Percentiles rank a stretch among this genome's conserved stretches.
phyloP scores from a whole-genome alignment of 2,329 filamentous ascomycete species.

The Alternaria sp. region DNA sequence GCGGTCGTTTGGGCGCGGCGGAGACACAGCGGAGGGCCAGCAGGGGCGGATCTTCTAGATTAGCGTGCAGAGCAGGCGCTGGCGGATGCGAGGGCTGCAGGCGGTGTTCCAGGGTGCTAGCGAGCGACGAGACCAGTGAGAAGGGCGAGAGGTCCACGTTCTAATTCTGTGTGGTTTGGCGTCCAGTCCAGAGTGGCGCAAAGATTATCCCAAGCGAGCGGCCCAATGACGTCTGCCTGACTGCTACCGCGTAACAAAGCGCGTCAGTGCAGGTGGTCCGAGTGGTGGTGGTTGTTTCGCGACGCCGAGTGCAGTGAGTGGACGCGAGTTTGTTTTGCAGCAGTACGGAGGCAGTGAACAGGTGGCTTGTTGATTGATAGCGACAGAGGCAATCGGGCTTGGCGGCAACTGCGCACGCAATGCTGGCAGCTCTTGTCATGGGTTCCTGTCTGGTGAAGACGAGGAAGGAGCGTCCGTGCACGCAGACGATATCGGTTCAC shows the following conservation, averaged over 20 bases:
- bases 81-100: slow-evolving; percentile 12
- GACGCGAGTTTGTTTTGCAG: neutral
- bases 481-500: neutral
- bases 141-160: slow-evolving; percentile 37
- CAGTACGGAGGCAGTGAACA: neutral
- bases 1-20: slow-evolving; percentile 27
- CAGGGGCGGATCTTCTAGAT: slow-evolving; percentile 18
- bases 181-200: slow-evolving; percentile 27
- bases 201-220: slow-evolving; percentile 30
- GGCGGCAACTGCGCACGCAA: slow-evolving; percentile 4
- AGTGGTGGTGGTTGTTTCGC: neutral
- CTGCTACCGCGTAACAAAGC: slow-evolving; percentile 6
- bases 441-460: slow-evolving; percentile 9
- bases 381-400: neutral
- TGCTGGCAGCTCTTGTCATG: slow-evolving; percentile 2
- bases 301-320: neutral
- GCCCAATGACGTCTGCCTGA: slow-evolving; percentile 35
- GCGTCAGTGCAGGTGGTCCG: slow-evolving; percentile 1
- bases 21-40: slow-evolving; percentile 28
- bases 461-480: slow-evolving; percentile 18
- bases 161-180: slow-evolving; percentile 32
- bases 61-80: slow-evolving; percentile 23
- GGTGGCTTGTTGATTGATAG: neutral
- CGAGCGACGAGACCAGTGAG: slow-evolving; percentile 21
- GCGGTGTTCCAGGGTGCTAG: slow-evolving; percentile 12